Conservation (phyloP, 2,329 filamentous ascomycete genomes). For the Epichloe elymi region DNA sequence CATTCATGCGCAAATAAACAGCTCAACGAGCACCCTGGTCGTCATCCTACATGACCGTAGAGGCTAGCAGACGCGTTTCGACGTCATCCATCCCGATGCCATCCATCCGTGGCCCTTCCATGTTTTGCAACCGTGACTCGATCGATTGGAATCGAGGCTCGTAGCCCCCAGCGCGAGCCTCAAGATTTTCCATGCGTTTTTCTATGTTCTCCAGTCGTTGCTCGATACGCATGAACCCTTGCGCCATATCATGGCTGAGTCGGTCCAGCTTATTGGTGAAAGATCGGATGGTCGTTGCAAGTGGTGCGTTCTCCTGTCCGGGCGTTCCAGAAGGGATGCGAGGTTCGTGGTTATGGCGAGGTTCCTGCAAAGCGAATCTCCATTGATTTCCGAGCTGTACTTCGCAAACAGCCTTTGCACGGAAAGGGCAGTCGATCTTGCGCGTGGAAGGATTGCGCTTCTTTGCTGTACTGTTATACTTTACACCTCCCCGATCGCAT, state of each 20-base stretch:
- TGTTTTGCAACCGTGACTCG: slow-evolving; percentile 27
- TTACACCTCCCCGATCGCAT: slow-evolving; percentile 50
- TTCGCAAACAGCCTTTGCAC: slow-evolving; percentile 50
- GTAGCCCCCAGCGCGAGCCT: slow-evolving; percentile 29
- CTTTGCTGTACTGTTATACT: slow-evolving; percentile 52
- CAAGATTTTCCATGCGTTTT: slow-evolving; percentile 42
- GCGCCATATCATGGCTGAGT: slow-evolving; percentile 40
- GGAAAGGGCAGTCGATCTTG: slow-evolving; percentile 51
- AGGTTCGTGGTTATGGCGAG: slow-evolving; percentile 49
- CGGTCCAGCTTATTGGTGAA: slow-evolving; percentile 48
- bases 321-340: slow-evolving; percentile 39
- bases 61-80: slow-evolving; percentile 29
- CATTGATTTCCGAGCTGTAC: slow-evolving; percentile 50
- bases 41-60: slow-evolving; percentile 27
- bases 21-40: slow-evolving; percentile 1
- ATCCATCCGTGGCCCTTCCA: slow-evolving; percentile 30
- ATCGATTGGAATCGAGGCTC: slow-evolving; percentile 32
- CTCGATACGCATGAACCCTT: slow-evolving; percentile 38
- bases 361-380: slow-evolving; percentile 48
- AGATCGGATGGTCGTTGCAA: slow-evolving; percentile 43
- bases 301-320: slow-evolving; percentile 43
- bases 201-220: slow-evolving; percentile 37
- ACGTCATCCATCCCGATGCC: slow-evolving; percentile 32
- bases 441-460: slow-evolving; percentile 51
- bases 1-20: not conserved